Evolutionary conservation across 2,329 filamentous ascomycete species (phyloP).

Genomic region (Diaporthe sp.): DNA sequence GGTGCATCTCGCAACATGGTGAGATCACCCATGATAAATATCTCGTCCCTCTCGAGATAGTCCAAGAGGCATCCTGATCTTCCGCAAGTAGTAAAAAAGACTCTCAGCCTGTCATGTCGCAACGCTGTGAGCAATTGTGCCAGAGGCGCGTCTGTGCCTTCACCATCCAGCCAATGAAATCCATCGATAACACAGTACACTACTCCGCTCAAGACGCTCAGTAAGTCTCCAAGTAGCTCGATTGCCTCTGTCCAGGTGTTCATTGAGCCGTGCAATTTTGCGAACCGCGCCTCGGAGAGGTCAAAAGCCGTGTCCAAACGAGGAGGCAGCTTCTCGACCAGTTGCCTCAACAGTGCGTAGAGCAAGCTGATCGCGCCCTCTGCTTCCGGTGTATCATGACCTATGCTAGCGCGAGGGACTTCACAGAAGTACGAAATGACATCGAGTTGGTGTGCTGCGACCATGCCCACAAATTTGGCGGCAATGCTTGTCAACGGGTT

Average conservation of each 20-base stretch:
- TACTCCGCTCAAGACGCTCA: neutral
- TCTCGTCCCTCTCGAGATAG: neutral
- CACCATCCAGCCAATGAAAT: constrained; percentile 30
- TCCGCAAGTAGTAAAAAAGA: constrained; percentile 23
- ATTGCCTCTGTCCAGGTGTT: neutral
- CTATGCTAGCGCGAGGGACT: neutral
- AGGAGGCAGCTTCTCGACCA: constrained; percentile 28
- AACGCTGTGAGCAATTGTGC: neutral
- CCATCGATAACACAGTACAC: constrained; percentile 30
- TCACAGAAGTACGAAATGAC: constrained; percentile 44
- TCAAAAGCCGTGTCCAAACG: constrained; percentile 2
- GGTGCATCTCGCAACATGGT: neutral
- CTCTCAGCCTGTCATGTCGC: neutral
- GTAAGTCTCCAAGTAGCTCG: neutral
- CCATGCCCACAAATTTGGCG: constrained; percentile 33
- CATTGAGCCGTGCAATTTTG: neutral
- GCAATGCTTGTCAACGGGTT: constrained; percentile 39
- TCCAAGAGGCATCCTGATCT: constrained; percentile 37
- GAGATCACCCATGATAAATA: neutral
- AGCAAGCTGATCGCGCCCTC: constrained; percentile 5
- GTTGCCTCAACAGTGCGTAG: constrained; percentile 15
- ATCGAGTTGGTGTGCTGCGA: neutral
- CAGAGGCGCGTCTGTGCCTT: neutral
- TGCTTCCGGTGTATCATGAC: neutral
- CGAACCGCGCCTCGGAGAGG: neutral